Evolutionary conservation across 2,329 filamentous ascomycete genomes (phyloP), one percentile per base, ranked within the genome.

Genomic region (Exophiala sp.): DNA sequence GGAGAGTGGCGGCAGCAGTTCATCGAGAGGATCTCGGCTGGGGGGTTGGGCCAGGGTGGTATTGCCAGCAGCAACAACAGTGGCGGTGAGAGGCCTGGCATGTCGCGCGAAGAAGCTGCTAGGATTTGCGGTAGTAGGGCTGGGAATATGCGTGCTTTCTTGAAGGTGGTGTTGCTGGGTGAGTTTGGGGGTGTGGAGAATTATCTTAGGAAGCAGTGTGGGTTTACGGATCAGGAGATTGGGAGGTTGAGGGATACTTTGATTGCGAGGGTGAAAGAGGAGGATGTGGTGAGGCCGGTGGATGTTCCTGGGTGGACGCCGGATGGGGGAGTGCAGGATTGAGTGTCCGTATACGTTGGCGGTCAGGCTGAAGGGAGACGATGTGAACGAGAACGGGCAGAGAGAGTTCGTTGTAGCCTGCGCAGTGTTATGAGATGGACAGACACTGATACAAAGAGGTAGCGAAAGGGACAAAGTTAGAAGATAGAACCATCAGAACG

Each of bases 1-100:
- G 72, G 62, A 10, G 32, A 36, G 4, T 64, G 62, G 63, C 53
- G 62, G 14, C 48, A 54, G 5, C 34, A 61, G 38, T 62, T 65
- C 52, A 63, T 65, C 33, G 50, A 60, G 24, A 52, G 59, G 7
- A 64, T 64, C 46, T 43, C 20, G n/a, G 20, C 41, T 6, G 14
- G 46, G 5, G 43, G 50, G 46, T 43, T 52, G 20, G 62, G 62
- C 3, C 20, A 59, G 5, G 61, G 57, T 2, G 51, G 55, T 16
- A 57, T 51, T 1, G 57, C 57, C 10, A 50, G 35, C 29, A 43
- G 12, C 29, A 41, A 6, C 35, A 20, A 1, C 24, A 41, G 29
- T 9, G 42, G 41, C 34, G 43, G 45, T 12, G 42, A 52, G n/a
- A 45, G 50, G 14, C 54, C 52, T n/a, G 40, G 20, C 7, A 55